A percentile compares a stretch with the other conserved stretches of the same genome.
phyloP scores from a whole-genome alignment of 2,329 filamentous ascomycete genomes.

The Macrophomina tecta region DNA sequence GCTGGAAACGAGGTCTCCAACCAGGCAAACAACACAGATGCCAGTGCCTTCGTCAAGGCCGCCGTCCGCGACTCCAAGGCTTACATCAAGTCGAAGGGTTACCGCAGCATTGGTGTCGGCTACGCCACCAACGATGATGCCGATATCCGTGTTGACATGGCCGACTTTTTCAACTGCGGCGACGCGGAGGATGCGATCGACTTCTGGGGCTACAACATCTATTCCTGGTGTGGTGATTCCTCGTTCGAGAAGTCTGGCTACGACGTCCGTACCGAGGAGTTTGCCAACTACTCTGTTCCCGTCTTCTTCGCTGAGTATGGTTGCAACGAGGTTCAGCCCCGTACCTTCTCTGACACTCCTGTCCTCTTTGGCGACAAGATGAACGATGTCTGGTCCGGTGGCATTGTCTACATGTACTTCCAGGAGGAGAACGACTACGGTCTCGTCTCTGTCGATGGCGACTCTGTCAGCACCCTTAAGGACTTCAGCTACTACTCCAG shows the following conservation, averaged over 20 bases:
- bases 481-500: slow-evolving; percentile 78
- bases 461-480: slow-evolving; percentile 67
- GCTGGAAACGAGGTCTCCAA: slow-evolving; percentile 98
- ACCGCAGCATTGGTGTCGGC: slow-evolving; percentile 83
- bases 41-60: slow-evolving; percentile 95
- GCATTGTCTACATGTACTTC: slow-evolving; percentile 99
- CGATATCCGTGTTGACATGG: slow-evolving; percentile 79
- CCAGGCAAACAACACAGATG: slow-evolving; percentile 82
- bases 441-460: slow-evolving; percentile 68
- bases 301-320: slow-evolving; percentile 99
- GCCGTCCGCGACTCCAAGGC: slow-evolving; percentile 95
- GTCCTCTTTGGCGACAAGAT: slow-evolving; percentile 82
- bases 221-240: slow-evolving; percentile 96
- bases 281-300: slow-evolving; percentile 85
- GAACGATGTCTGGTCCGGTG: slow-evolving; percentile 87
- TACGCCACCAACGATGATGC: slow-evolving; percentile 96
- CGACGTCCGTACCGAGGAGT: slow-evolving; percentile 82
- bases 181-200: slow-evolving; percentile 71
- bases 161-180: slow-evolving; percentile 95
- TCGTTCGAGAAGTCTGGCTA: slow-evolving; percentile 79
- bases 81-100: slow-evolving; percentile 82
- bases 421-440: slow-evolving; percentile 90
- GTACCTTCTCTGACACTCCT: slow-evolving; percentile 83
- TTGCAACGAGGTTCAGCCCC: slow-evolving; percentile 77
- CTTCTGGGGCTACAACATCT: slow-evolving; percentile 99